Base-by-base conservation (phyloP, 2,329 filamentous ascomycete genomes). In the Fusarium globosum region DNA sequence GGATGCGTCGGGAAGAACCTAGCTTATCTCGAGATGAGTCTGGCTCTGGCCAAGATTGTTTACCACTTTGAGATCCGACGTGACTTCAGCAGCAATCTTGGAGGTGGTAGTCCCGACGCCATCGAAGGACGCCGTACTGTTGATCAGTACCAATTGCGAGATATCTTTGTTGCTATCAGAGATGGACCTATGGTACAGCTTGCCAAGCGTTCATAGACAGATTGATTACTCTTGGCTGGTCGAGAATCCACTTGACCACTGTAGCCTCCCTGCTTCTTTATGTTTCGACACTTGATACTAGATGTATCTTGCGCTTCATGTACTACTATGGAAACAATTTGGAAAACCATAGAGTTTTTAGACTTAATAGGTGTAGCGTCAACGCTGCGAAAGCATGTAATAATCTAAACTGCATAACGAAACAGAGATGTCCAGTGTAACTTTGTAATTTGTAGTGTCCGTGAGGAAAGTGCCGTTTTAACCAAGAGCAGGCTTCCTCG, bases 1-100 rank as follows among this genome's bases (percentile, higher is more conserved):
- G 64, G 64, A 12, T 74, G 72, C 33, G 39, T 71, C 20, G 72
- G 71, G 4, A 74, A 74, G 51, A 74, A 74, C 23, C 26, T 74
- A 33, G 72, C 72, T n/a, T 74, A 74, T 38, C 46, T 74, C 11
- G 71, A 74, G 49, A 74, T 74, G 57, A 74, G 55, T 20, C 30
- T 74, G 21, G 52, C 68, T 7, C n/a, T 74, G 33, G 71, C 71
- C 14, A 74, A 66, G 41, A 21, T 57, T 15, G 28, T 74, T 18
- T 61, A 64, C 39, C 52, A 63, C 28, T 74, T 69, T 53, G 53
- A 69, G 52, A 41, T 74, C 30, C 41, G 53, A 20, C 68, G 62
- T 48, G 71, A 69, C 8, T 30, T 46, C 7, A 45, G 53, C 6
- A 69, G 52, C 7, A 74, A 74, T 33, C 53, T 74, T 28, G 72